Base-by-base conservation (phyloP, 2,329 filamentous ascomycete genomes). In the Dactylellina parvicollis region DNA sequence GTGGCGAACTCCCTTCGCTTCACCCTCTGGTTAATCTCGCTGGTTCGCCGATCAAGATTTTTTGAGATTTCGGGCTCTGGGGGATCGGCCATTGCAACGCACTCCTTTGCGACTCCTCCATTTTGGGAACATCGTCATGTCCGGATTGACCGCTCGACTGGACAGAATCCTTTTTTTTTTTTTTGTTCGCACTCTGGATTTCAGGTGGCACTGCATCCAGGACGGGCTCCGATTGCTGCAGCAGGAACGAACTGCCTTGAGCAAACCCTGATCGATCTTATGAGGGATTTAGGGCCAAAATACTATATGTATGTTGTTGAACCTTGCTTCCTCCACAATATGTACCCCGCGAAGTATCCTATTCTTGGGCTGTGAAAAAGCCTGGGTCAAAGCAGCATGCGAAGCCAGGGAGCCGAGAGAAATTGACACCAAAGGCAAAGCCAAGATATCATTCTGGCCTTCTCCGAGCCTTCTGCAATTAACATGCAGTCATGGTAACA, bases 241-340 rank as follows among this genome's bases (percentile, higher is more conserved):
- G 64, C 60, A 60, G 69, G 54, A 73, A 73, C 54, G 28, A 62
- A 26, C 28, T 50, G 26, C 47, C 55, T 52, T 34, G 50, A 57
- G 57, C 66, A 55, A 59, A 50, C 59, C 67, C 60, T 65, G 52
- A 65, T 59, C 42, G 66, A 64, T 65, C 59, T 65, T 65, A 73
- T 73, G 69, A 73, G 69, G 69, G 69, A 73, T 73, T 73, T 73
- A 73, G 69, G 54, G 49, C 54, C 54, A 57, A 57, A 72, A 64
- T 69, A 47, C 26, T 55, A 34, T n/a, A n/a, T n/a, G n/a, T n/a
- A n/a, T 64, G 52, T 59, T 38, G 60, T 55, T 60, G 69, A 60
- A 66, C 69, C 69, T 73, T 73, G 69, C 69, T 66, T 73, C 67
- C 69, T 73, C 69, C 69, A 73, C 69, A 73, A 66, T 73, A 66